A percentile compares a stretch with the other conserved stretches of the same genome.
These are phyloP conservation scores for Phytophthora colocasiae DNA, from an alignment of 352 stramenopile genomes.

Conservation along the genomic window DNA sequence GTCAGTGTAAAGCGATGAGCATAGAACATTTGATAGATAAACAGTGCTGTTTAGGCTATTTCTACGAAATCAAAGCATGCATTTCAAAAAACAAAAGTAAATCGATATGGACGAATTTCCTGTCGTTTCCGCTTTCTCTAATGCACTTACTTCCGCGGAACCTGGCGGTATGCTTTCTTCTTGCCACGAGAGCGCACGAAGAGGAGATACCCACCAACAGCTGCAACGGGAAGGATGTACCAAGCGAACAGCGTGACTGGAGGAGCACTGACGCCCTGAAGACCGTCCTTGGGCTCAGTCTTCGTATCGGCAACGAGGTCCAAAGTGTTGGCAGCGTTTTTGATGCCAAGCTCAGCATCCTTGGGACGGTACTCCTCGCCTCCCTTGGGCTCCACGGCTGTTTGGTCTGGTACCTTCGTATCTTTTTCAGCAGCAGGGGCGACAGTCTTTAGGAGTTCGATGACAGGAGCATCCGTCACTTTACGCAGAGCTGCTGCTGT, in stretches of 20 bases:
- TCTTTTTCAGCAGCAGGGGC: conserved; percentile 15
- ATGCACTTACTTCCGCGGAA: conserved; percentile 38
- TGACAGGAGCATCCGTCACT: conserved; percentile 15
- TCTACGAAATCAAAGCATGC: conserved; percentile 8
- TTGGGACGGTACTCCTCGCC: conserved; percentile 62
- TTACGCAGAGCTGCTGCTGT: conserved; percentile 33
- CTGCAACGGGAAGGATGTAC: conserved; percentile 78
- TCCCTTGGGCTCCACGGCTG: conserved; percentile 37
- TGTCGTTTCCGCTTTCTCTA: conserved; percentile 9
- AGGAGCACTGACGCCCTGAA: conserved; percentile 58
- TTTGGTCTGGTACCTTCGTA: conserved; percentile 13
- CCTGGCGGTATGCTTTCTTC: conserved; percentile 46
- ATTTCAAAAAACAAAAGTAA: background rate
- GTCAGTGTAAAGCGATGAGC: conserved; percentile 28
- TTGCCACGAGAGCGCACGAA: conserved; percentile 63
- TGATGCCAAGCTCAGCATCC: conserved; percentile 70
- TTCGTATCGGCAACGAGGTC: conserved; percentile 47
- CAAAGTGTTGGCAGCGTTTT: conserved; percentile 68
- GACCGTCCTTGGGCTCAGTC: conserved; percentile 45
- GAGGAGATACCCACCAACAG: conserved; percentile 71
- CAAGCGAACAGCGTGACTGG: conserved; percentile 79
- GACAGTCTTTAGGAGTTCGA: conserved; percentile 16
- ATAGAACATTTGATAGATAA: conserved; percentile 28
- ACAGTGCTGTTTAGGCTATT: conserved; percentile 13
- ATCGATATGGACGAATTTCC: no score